phyloP scores from a whole-genome alignment of 2,329 filamentous ascomycete species.

The Stylonectria norvegica region DNA sequence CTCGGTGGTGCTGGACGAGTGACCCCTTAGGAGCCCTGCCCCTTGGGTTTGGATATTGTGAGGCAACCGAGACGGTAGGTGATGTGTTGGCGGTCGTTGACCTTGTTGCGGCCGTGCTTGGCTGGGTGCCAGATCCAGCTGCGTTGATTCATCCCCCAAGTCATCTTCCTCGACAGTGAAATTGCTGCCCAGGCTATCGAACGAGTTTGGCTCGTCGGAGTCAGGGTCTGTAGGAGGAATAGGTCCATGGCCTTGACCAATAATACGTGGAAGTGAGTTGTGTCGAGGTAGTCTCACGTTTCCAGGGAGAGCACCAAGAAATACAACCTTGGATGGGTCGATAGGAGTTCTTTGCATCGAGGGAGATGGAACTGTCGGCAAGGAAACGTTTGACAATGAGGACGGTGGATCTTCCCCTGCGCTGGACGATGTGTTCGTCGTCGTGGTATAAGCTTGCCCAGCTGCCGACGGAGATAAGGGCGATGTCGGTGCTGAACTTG shows the following conservation, averaged over 20 bases:
- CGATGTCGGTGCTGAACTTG: conserved; percentile 14
- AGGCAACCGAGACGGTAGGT: neutral
- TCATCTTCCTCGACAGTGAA: conserved; percentile 53
- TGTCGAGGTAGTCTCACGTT: conserved; percentile 36
- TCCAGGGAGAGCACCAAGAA: conserved; percentile 52
- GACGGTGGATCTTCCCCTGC: conserved; percentile 8
- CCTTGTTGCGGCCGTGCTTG: conserved; percentile 1
- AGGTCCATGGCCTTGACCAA: neutral
- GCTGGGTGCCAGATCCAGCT: conserved; percentile 17
- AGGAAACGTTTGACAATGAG: conserved; percentile 2
- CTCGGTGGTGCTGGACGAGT: conserved; percentile 1
- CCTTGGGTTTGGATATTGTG: conserved; percentile 5
- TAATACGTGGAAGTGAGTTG: conserved; percentile 1
- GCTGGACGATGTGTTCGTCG: conserved; percentile 4
- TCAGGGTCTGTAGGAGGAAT: neutral
- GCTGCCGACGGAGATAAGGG: conserved; percentile 13
- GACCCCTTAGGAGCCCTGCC: neutral
- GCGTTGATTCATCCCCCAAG: conserved; percentile 28
- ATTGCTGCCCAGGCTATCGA: conserved; percentile 53
- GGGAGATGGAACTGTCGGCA: conserved; percentile 7
- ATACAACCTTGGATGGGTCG: conserved; percentile 51
- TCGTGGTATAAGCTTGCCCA: conserved; percentile 10
- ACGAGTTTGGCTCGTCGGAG: conserved; percentile 9
- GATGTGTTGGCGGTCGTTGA: neutral
- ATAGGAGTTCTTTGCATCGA: conserved; percentile 49